These are phyloP conservation scores for Arthrobotrys entomopaga DNA, from an alignment of 2,329 filamentous ascomycete species.

Conservation along the genomic window DNA sequence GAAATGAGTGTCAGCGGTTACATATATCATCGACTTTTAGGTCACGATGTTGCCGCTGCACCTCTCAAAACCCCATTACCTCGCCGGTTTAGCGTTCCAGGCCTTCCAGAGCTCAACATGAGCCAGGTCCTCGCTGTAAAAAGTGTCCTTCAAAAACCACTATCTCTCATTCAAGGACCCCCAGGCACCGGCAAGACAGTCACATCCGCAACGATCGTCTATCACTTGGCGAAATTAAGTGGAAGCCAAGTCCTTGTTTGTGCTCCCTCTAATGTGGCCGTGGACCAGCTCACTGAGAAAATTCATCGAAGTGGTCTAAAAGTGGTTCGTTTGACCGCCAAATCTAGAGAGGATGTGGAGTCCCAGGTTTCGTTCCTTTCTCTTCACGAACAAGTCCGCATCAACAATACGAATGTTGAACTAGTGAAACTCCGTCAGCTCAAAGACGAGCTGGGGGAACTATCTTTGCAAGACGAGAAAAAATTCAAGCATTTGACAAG, in stretches of 20 bases:
- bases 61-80: slow-evolving; percentile 96
- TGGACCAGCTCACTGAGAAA: slow-evolving; percentile 96
- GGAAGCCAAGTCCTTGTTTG: slow-evolving; percentile 95
- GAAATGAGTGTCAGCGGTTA: slow-evolving; percentile 99
- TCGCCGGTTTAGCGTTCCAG: slow-evolving; percentile 95
- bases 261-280: slow-evolving; percentile 96
- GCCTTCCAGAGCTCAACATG: slow-evolving; percentile 90
- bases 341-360: slow-evolving; percentile 97
- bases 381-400: slow-evolving; percentile 93
- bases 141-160: slow-evolving; percentile 88
- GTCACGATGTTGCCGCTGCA: slow-evolving; percentile 91
- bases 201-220: slow-evolving; percentile 97
- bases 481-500: slow-evolving; percentile 96
- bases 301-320: slow-evolving; percentile 95
- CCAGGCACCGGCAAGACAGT: slow-evolving; percentile 98
- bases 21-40: slow-evolving; percentile 95
- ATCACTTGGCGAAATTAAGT: slow-evolving; percentile 94
- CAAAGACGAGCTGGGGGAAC: slow-evolving; percentile 88
- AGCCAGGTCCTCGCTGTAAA: slow-evolving; percentile 98
- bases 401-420: slow-evolving; percentile 96
- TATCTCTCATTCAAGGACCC: slow-evolving; percentile 95
- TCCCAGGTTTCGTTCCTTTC: slow-evolving; percentile 97
- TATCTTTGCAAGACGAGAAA: slow-evolving; percentile 97
- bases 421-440: slow-evolving; percentile 90
- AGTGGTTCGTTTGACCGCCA: slow-evolving; percentile 96